These are phyloP conservation scores for Nigrograna mackinnonii DNA, from an alignment of 2,329 filamentous ascomycete species.

Conservation along the genomic window DNA sequence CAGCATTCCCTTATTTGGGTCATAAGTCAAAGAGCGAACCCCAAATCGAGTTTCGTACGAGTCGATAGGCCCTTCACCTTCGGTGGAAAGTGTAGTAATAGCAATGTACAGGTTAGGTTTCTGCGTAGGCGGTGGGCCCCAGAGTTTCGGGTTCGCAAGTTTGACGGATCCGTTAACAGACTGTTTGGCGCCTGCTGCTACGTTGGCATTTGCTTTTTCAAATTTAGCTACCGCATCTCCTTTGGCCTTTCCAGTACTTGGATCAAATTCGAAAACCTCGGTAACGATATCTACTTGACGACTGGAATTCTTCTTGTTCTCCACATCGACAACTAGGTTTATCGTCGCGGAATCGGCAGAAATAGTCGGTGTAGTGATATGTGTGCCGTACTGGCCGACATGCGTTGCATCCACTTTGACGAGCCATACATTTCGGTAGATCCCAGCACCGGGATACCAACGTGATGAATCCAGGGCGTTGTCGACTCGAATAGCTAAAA, in stretches of 20 bases:
- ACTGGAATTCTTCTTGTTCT: conserved; percentile 45
- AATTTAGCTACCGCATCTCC: conserved; percentile 40
- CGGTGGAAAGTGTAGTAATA: conserved; percentile 40
- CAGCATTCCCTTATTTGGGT: conserved; percentile 44
- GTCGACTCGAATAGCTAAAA: conserved; percentile 56
- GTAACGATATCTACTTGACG: conserved; percentile 39
- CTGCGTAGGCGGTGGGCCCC: conserved; percentile 53
- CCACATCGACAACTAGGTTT: conserved; percentile 49
- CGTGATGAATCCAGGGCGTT: conserved; percentile 54
- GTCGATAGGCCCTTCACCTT: conserved; percentile 36
- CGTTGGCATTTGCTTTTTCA: conserved; percentile 22
- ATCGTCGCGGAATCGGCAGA: conserved; percentile 50
- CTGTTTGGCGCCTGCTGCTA: conserved; percentile 31
- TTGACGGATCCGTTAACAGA: conserved; percentile 37
- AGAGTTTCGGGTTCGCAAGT: conserved; percentile 49
- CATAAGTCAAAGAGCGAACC: conserved; percentile 49
- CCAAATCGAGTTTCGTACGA: conserved; percentile 56
- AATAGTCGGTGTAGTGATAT: conserved; percentile 51
- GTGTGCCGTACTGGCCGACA: conserved; percentile 55
- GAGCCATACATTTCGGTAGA: conserved; percentile 61
- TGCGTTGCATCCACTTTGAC: conserved; percentile 52
- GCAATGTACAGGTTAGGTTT: conserved; percentile 54
- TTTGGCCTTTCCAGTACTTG: conserved; percentile 22
- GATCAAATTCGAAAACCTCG: conserved; percentile 44
- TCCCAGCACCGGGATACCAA: conserved; percentile 59